These are phyloP conservation scores for Echeveria elegans DNA, from an alignment of 164 flowering plant genomes.

Conservation along the genomic window DNA sequence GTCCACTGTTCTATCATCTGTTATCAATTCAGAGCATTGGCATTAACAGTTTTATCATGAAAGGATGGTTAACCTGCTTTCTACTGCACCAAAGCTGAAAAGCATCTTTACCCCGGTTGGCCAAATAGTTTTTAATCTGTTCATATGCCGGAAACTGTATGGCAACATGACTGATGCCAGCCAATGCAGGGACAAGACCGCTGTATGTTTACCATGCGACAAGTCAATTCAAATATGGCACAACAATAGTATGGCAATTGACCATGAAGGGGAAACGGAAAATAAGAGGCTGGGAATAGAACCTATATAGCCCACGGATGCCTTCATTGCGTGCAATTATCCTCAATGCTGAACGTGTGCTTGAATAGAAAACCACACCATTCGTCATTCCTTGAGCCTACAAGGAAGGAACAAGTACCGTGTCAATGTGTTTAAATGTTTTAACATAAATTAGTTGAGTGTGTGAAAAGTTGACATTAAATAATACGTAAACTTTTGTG, in stretches of 20 bases:
- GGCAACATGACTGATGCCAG: constrained; percentile 96
- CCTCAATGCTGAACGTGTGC: constrained; percentile 74
- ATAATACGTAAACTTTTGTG: too few species aligned
- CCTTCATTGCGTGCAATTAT: constrained; percentile 91
- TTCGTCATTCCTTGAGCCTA: constrained; percentile 90
- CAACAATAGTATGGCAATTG: not conserved
- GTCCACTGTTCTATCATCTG: constrained; percentile 65
- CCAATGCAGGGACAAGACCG: constrained; percentile 96
- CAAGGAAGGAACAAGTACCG: constrained; percentile 14
- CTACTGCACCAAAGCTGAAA: not conserved
- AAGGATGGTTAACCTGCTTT: not conserved
- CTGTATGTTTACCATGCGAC: constrained; percentile 28
- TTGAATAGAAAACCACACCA: constrained; percentile 62
- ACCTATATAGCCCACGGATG: constrained; percentile 95
- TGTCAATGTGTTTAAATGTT: not conserved
- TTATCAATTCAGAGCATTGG: constrained; percentile 13
- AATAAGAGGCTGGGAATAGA: not conserved
- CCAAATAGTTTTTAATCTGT: constrained; percentile 79
- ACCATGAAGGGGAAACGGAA: too few species aligned
- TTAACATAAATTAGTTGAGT: not conserved
- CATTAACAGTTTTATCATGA: not conserved
- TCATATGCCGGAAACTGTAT: constrained; percentile 95
- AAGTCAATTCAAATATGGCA: constrained; percentile 9
- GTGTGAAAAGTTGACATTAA: too few species aligned
- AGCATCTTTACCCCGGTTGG: constrained; percentile 42